Percentiles rank a stretch among this genome's conserved stretches.
These are phyloP conservation scores for Aspergillus heteromorphus DNA, from an alignment of 495 filamentous ascomycete species.

Conservation along the genomic window DNA sequence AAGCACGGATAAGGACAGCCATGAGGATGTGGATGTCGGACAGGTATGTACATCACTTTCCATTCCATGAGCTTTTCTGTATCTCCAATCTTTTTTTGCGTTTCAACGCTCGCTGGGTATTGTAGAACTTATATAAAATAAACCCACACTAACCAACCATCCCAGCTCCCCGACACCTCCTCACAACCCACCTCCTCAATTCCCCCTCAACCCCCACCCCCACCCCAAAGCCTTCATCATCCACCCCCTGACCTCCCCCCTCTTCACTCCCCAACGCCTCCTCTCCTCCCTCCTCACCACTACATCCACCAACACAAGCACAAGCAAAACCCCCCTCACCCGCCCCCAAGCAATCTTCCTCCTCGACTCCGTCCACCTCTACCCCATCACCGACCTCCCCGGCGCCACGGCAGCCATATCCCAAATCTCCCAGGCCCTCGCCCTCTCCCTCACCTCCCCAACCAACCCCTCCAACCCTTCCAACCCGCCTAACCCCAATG, in stretches of 20 bases:
- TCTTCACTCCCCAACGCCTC: constrained; percentile 69
- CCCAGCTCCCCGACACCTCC: constrained; percentile 18
- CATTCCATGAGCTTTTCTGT: neutral
- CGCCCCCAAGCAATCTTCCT: constrained; percentile 28
- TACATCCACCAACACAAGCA: constrained; percentile 6
- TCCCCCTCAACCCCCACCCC: constrained; percentile 1
- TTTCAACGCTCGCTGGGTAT: too few species aligned
- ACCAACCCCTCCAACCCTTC: too few species aligned
- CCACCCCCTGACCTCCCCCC: constrained; percentile 78
- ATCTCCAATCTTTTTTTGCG: neutral
- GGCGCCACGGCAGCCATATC: constrained; percentile 32
- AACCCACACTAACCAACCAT: neutral
- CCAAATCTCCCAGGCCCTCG: constrained; percentile 25
- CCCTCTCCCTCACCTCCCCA: constrained; percentile 13
- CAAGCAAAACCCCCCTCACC: too few species aligned
- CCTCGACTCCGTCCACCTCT: constrained; percentile 36
- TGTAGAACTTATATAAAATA: too few species aligned
- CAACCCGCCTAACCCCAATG: too few species aligned
- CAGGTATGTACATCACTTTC: constrained; percentile 19
- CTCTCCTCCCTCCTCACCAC: constrained; percentile 33
- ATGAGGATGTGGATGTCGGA: constrained; percentile 30
- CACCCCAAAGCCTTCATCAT: constrained; percentile 36
- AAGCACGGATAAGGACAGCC: constrained; percentile 14
- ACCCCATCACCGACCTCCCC: constrained; percentile 32
- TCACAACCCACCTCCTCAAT: constrained; percentile 15